These are phyloP conservation scores for Cercis canadensis DNA, from an alignment of 306 rosid species.

Conservation along the genomic window DNA sequence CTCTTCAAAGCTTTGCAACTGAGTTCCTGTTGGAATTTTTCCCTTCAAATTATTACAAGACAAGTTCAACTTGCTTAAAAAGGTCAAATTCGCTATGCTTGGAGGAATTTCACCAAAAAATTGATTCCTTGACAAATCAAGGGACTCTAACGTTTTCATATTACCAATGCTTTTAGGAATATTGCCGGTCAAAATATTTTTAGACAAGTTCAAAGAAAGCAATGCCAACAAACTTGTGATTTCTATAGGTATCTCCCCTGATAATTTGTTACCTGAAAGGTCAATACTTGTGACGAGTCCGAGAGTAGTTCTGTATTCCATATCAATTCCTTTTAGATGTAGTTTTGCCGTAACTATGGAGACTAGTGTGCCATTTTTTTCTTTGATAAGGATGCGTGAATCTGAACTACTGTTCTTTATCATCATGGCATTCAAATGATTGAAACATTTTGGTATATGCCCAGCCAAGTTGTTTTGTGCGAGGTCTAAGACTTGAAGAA, in stretches of 20 bases:
- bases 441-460: slow-evolving; percentile 34
- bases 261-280: slow-evolving; percentile 28
- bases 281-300: slow-evolving; percentile 34
- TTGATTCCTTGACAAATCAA: slow-evolving; percentile 41
- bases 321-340: slow-evolving; percentile 31
- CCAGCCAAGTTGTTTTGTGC: slow-evolving; percentile 28
- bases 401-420: neutral
- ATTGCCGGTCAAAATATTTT: slow-evolving; percentile 29
- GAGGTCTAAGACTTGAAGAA: slow-evolving; percentile 37
- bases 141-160: slow-evolving; percentile 16
- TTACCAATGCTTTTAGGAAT: slow-evolving; percentile 36
- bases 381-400: neutral
- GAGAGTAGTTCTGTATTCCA: slow-evolving; percentile 20
- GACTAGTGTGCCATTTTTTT: too few relatives aligned
- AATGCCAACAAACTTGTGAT: slow-evolving; percentile 20
- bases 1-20: slow-evolving; percentile 37
- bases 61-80: slow-evolving; percentile 36
- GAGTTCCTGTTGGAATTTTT: slow-evolving; percentile 37
- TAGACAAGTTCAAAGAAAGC: slow-evolving; percentile 38
- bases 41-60: slow-evolving; percentile 42
- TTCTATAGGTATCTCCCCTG: slow-evolving; percentile 17
- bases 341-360: too few relatives aligned
- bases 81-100: slow-evolving; percentile 29
- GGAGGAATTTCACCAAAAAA: slow-evolving; percentile 42
- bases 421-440: slow-evolving; percentile 32